Base-by-base conservation (phyloP, 2,329 filamentous ascomycete genomes). In the Sporothrix humicola region DNA sequence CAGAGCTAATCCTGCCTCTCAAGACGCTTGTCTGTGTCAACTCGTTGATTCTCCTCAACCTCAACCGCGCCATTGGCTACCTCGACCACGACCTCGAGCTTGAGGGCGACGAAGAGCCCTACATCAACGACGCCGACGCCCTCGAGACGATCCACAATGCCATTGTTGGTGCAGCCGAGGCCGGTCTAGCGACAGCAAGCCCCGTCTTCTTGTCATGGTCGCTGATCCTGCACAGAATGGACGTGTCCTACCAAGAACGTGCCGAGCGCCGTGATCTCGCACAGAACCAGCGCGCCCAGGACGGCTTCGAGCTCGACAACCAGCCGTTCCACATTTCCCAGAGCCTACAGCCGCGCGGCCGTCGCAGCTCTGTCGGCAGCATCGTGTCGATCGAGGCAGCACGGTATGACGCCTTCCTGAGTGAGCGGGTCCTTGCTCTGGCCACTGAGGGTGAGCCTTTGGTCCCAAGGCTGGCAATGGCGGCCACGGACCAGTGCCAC, bases 181-280 rank as follows among this genome's bases (percentile, higher is more conserved):
- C 82, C 23, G 87, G 87, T 17, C 85, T 88, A n/a, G 84, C 85
- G 52, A 88, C 89, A 50, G 92, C 92, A 23, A 90, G 89, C 72
- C 93, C 93, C 1, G 89, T 93, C 20, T 87, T 93, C 23, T 92
- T 97, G 77, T 89, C 92, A 2, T 98, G 95, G 95, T 90, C 91
- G 3, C 84, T 95, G 66, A 88, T 97, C 37, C 85, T 95, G 10
- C 88, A 92, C 78, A 86, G 88, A 37, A 89, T 96, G 83, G 89
- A 89, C 76, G 83, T 89, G 58, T 88, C 88, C 13, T 91, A 90
- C 76, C 85, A 88, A 73, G 85, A 85, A 69, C 85, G 91, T 63
- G 89, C 88, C 54, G 90, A 92, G 79, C 86, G 87, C 73, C 83
- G 88, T 66, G 88, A 90, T 76, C 82, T 87, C 42, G 81, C 88